Evolutionary conservation across 495 filamentous ascomycete genomes (phyloP).

Genomic region (Penicillium diatomitis): DNA sequence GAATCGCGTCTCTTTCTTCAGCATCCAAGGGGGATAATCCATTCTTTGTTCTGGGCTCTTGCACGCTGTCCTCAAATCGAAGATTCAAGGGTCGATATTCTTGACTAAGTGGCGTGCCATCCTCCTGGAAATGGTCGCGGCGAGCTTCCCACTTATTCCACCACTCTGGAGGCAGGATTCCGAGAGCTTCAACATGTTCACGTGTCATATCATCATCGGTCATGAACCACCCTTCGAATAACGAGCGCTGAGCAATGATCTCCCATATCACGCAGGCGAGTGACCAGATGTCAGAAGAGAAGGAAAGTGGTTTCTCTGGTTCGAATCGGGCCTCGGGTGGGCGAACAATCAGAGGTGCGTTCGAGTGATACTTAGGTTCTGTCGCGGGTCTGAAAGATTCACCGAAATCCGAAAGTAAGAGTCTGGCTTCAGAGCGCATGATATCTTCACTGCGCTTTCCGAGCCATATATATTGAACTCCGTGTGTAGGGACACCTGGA

Average conservation of each 20-base stretch:
- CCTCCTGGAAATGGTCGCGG: neutral
- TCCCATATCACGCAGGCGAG: neutral
- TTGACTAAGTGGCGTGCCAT: neutral
- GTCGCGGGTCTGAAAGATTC: conserved; percentile 16
- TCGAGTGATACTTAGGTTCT: conserved; percentile 12
- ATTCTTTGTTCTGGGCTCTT: neutral
- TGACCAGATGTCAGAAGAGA: neutral
- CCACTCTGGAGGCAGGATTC: neutral
- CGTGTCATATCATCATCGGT: neutral
- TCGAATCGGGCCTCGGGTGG: neutral
- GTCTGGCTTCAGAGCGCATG: conserved; percentile 8
- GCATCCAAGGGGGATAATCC: neutral
- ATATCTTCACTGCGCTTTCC: conserved; percentile 12
- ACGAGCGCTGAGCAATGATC: neutral
- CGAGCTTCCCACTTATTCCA: neutral
- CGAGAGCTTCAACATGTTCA: neutral
- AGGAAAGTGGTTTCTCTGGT: neutral
- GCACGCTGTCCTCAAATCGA: neutral
- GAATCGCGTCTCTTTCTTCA: neutral
- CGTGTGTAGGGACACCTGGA: conserved; percentile 10
- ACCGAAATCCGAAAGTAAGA: conserved; percentile 27
- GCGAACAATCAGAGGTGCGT: conserved; percentile 11
- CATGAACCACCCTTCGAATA: neutral
- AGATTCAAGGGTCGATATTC: neutral
- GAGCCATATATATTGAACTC: conserved; percentile 12